Base-by-base conservation (phyloP, 768 basidiomycete species). In the Hypholoma sublateritium region DNA sequence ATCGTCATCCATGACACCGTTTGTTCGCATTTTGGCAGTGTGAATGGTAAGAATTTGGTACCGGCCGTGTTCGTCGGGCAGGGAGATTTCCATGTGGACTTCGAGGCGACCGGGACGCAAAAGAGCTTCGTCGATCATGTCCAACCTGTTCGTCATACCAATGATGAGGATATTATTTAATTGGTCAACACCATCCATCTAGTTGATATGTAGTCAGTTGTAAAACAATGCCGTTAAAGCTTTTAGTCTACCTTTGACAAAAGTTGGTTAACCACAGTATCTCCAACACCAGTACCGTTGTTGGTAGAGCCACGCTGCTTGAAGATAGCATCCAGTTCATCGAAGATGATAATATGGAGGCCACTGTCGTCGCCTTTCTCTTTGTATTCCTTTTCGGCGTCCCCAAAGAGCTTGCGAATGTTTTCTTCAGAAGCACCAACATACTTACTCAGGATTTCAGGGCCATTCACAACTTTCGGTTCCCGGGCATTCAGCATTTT, bases 181-280 rank as follows among this genome's bases (percentile, higher is more conserved):
- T 75, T 93, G 91, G 69, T 99, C 97, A 11, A 99, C 96, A 77
- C 97, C 97, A 63, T 99, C 97, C 95, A 99, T 96, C 94, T 97
- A 62, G 8, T 17, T 1, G 21, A 36, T 43, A 42, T 21, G 28
- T 50, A n/a, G 8, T 8, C 55, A n/a, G 44, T 41, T 14, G 36
- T 47, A 11, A 8, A 32, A 37, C 39, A 12, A 21, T 11, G 21
- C 34, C 19, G 13, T 13, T n/a, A 45, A 37, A 35, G 39, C 8
- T 12, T 11, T 7, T 21, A 37, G 9, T 21, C 37, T 43, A 89
- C 94, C 83, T 99, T 99, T 22, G 97, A 96, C 14, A 99, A 80
- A 47, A 99, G 83, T 74, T 99, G 97, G 72, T 98, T 99, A 72
- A 99, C 97, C 17, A 98, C 92, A 17, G 89, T 98, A 71, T 99